A percentile compares a stretch with the other conserved stretches of the same genome.
These are phyloP conservation scores for Pistacia vera DNA, from an alignment of 345 rosid genomes.

Conservation along the genomic window DNA sequence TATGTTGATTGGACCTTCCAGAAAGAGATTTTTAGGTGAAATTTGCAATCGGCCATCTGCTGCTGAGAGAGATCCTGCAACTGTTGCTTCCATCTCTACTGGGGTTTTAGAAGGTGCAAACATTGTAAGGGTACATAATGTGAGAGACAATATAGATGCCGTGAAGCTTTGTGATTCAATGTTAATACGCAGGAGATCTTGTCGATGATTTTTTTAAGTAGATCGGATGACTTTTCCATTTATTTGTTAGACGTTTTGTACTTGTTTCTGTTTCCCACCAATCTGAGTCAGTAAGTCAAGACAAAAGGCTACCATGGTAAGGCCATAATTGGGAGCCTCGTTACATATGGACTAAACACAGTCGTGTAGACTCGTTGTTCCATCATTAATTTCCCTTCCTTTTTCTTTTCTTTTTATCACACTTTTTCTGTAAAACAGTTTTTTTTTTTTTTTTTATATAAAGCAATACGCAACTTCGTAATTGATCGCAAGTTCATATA, in stretches of 20 bases:
- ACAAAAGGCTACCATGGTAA: neutral
- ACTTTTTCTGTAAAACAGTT: neutral
- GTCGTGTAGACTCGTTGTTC: neutral
- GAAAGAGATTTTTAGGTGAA: constrained; percentile 88
- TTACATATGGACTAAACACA: neutral
- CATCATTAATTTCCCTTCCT: neutral
- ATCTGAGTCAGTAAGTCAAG: neutral
- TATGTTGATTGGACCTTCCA: constrained; percentile 75
- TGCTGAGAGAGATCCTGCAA: constrained; percentile 85
- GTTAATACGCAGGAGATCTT: constrained; percentile 33
- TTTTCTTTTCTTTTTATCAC: neutral
- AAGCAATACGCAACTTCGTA: neutral
- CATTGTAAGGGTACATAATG: constrained; percentile 89
- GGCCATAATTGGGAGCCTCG: neutral
- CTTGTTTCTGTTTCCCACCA: neutral
- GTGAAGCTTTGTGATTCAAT: constrained; percentile 78
- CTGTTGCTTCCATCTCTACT: constrained; percentile 68
- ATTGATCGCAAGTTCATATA: neutral
- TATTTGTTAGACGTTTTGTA: neutral
- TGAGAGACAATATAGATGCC: constrained; percentile 73
- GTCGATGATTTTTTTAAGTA: neutral
- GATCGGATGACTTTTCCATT: neutral
- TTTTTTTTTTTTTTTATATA: too few relatives aligned
- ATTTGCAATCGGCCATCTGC: constrained; percentile 63
- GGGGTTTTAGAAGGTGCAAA: constrained; percentile 79